Base-by-base conservation (phyloP, 2,329 filamentous ascomycete species). In the Talaromyces sp. region DNA sequence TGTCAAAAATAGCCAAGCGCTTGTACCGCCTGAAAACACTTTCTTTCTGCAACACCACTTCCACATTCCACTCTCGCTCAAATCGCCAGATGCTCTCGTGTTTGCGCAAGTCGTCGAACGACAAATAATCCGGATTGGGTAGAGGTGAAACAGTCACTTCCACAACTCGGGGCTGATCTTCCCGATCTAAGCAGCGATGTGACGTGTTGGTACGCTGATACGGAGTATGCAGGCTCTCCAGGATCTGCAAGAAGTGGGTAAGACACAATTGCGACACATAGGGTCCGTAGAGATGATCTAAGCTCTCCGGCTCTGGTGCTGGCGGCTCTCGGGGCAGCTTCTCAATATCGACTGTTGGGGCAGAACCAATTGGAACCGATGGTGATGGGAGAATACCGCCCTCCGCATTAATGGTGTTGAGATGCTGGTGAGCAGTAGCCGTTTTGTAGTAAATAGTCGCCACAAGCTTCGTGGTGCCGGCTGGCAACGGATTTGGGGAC, bases 1-100 rank as follows among this genome's bases (percentile, higher is more conserved):
- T 99, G 78, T 99, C 95, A 74, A 99, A 99, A 37, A 97, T 92
- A 3, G 94, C 93, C 11, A 98, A 83, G 9, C 94, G 87, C 69
- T 93, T 93, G 78, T 96, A 87, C 33, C 89, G 86, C 66, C 92
- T 84, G 82, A 89, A 92, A 37, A 94, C 83, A 35, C 82, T 86
- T 73, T 94, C 91, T 47, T 79, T 79, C 77, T 96, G 91, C 68
- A 96, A 83, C 22, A 91, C 86, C 15, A 94, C 89, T 77, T 96
- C 91, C 47, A 95, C 89, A 73, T 93, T 93, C 91, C 92, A 96
- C 76, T 94, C 90, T 68, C 88, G 86, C 84, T 96, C 92, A 73
- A 96, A 96, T 19, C 88, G 85, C 81, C 91, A 92, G 66, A 96
- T 88, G 66, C 88, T 86, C 79, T 94, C 91, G 75, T 96, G 89